These are phyloP conservation scores for Fusarium keratoplasticum DNA, from an alignment of 2,329 filamentous ascomycete genomes.

Conservation along the genomic window DNA sequence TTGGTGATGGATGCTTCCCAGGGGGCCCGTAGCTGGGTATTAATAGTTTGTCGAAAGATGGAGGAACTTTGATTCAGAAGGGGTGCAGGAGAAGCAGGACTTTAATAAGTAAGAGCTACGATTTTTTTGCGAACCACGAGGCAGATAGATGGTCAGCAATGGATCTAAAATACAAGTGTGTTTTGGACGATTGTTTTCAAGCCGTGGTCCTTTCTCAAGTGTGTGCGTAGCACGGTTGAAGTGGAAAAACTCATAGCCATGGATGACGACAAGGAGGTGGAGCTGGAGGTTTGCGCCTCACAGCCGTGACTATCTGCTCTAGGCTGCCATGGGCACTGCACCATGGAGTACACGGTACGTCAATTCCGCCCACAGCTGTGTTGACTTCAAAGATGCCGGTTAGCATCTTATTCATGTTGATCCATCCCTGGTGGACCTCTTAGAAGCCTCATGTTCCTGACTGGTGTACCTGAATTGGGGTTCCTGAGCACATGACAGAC, in stretches of 20 bases:
- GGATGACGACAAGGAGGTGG: background rate
- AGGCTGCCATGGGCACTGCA: background rate
- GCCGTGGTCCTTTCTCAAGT: background rate
- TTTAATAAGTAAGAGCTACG: background rate
- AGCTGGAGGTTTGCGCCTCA: background rate
- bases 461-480: background rate
- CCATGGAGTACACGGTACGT: background rate
- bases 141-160: background rate
- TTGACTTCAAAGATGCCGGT: background rate
- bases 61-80: too few relatives aligned
- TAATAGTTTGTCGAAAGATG: too few relatives aligned
- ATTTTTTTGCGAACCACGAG: background rate
- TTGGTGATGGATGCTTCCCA: background rate
- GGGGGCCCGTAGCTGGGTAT: background rate
- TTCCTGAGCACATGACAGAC: background rate
- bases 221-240: background rate
- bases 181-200: background rate
- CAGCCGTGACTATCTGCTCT: background rate
- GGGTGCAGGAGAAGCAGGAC: background rate
- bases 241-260: background rate
- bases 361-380: background rate
- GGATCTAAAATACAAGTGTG: too few relatives aligned
- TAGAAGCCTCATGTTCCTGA: background rate
- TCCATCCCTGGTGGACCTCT: background rate
- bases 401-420: background rate